These are phyloP conservation scores for Nannizzia gypsea DNA, from an alignment of 2,329 filamentous ascomycete species.

Conservation along the genomic window DNA sequence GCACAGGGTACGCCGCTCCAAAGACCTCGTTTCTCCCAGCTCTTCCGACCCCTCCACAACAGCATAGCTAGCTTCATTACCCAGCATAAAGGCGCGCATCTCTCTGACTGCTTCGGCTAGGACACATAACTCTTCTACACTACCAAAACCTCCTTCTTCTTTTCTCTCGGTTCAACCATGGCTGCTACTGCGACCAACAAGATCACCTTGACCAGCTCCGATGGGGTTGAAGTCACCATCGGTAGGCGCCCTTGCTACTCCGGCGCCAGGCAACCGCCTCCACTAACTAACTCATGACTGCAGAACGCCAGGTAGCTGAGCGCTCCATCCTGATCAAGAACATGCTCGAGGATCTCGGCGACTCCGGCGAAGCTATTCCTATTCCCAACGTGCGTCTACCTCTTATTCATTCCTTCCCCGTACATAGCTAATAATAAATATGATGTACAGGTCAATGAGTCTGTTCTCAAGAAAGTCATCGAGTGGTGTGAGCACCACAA, in stretches of 20 bases:
- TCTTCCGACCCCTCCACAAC: too few species aligned
- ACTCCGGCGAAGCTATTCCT: conserved; percentile 48
- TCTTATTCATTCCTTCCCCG: not conserved
- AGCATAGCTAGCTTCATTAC: not conserved
- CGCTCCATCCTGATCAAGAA: conserved; percentile 95
- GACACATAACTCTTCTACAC: not conserved
- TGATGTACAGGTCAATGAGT: conserved; percentile 62
- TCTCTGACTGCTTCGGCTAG: not conserved
- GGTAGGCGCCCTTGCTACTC: conserved; percentile 30
- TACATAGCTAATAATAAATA: not conserved
- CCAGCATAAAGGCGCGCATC: not conserved
- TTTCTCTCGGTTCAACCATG: conserved; percentile 2
- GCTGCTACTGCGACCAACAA: conserved; percentile 18
- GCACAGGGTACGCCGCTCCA: too few species aligned
- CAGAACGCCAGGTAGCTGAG: conserved; percentile 75
- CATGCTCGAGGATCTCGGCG: conserved; percentile 87
- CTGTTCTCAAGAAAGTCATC: conserved; percentile 87
- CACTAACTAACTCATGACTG: conserved; percentile 25
- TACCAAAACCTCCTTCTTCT: not conserved
- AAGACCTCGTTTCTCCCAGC: too few species aligned
- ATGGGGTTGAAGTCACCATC: conserved; percentile 39
- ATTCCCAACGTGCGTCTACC: conserved; percentile 50
- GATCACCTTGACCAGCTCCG: conserved; percentile 41
- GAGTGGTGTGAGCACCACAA: conserved; percentile 98
- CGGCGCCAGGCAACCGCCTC: not conserved